A percentile compares a stretch with the other conserved stretches of the same genome.
phyloP scores from a whole-genome alignment of 2,329 filamentous ascomycete genomes.

The Claviceps sp. region DNA sequence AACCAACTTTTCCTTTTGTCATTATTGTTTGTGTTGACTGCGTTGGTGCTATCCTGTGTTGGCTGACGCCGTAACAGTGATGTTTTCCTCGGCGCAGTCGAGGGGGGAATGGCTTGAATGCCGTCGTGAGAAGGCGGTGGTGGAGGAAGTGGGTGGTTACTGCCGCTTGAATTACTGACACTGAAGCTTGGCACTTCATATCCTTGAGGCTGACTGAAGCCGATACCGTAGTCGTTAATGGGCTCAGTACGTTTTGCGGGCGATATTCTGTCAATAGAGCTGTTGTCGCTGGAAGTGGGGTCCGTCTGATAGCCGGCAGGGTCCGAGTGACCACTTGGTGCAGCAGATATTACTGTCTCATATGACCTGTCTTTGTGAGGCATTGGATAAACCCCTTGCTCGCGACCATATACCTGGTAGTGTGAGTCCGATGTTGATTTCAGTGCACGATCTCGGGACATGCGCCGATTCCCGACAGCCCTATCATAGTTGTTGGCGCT shows the following conservation, averaged over 20 bases:
- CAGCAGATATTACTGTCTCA: slow-evolving; percentile 72
- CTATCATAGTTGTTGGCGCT: slow-evolving; percentile 13
- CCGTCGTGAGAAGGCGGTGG: slow-evolving; percentile 9
- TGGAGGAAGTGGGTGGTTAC: slow-evolving; percentile 13
- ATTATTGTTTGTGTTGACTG: not conserved
- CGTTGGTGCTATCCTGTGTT: not conserved
- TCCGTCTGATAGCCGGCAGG: slow-evolving; percentile 72
- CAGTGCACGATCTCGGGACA: slow-evolving; percentile 16
- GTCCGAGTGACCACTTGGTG: slow-evolving; percentile 61
- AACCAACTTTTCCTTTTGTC: slow-evolving; percentile 91
- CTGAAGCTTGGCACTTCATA: slow-evolving; percentile 29
- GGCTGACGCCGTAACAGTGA: slow-evolving; percentile 6
- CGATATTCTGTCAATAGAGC: slow-evolving; percentile 66
- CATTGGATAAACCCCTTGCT: slow-evolving; percentile 36
- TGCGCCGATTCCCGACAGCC: slow-evolving; percentile 10
- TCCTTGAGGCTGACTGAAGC: slow-evolving; percentile 30
- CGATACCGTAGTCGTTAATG: slow-evolving; percentile 52
- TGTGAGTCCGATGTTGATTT: slow-evolving; percentile 35
- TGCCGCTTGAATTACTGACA: slow-evolving; percentile 14
- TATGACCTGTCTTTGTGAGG: slow-evolving; percentile 65
- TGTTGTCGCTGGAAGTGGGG: slow-evolving; percentile 79
- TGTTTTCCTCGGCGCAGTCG: slow-evolving; percentile 17
- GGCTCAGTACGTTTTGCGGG: slow-evolving; percentile 40
- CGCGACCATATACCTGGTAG: slow-evolving; percentile 22
- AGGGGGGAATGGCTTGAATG: slow-evolving; percentile 8